phyloP scores from a whole-genome alignment of 192 early-diverging fungal genomes.

The Backusella psychrophila region DNA sequence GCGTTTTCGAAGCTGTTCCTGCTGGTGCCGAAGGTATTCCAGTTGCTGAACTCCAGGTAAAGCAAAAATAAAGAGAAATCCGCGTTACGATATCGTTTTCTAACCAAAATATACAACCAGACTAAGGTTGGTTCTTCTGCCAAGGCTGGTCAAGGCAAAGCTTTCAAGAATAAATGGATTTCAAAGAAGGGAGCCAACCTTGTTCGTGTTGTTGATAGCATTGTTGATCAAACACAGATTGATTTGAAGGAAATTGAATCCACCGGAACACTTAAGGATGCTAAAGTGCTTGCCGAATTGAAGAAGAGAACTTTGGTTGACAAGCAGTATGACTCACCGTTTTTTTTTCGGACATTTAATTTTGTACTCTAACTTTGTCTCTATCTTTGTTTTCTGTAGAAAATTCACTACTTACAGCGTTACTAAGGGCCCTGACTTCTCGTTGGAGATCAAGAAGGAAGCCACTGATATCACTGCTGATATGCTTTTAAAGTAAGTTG shows the following conservation, averaged over 20 bases:
- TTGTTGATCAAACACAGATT: constrained; percentile 81
- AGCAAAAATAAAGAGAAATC: neutral
- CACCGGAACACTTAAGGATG: constrained; percentile 60
- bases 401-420: constrained; percentile 83
- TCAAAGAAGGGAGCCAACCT: constrained; percentile 74
- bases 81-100: neutral
- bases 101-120: constrained; percentile 9
- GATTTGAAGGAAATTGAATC: constrained; percentile 69
- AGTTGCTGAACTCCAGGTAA: constrained; percentile 82
- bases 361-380: neutral
- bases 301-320: constrained; percentile 74
- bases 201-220: constrained; percentile 70
- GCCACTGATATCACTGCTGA: constrained; percentile 93
- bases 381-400: constrained; percentile 35
- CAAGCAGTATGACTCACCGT: constrained; percentile 53
- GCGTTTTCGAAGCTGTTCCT: constrained; percentile 87
- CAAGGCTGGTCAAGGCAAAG: constrained; percentile 92
- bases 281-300: constrained; percentile 69
- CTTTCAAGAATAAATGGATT: constrained; percentile 99
- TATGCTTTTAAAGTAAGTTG: constrained; percentile 73
- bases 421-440: constrained; percentile 86
- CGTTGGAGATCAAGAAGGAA: constrained; percentile 81
- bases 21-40: constrained; percentile 75
- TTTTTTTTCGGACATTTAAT: neutral
- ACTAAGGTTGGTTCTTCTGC: constrained; percentile 68